Evolutionary conservation across 2,329 filamentous ascomycete species (phyloP).

Genomic region (Penicillium palitans): DNA sequence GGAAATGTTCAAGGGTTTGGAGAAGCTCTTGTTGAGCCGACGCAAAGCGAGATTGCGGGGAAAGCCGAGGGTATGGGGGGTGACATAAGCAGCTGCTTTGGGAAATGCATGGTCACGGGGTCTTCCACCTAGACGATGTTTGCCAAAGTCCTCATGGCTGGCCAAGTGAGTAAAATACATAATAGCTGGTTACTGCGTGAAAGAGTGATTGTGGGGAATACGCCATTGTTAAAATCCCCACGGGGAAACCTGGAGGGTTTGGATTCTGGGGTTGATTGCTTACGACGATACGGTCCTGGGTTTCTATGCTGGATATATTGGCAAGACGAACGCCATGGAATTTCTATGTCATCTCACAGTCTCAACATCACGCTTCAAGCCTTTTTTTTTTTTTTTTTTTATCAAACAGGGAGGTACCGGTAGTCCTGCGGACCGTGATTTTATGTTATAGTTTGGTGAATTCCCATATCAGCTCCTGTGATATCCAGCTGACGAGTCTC

Average conservation of each 20-base stretch:
- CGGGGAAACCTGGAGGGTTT: not conserved
- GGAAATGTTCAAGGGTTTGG: constrained; percentile 11
- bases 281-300: not conserved
- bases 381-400: too few relatives aligned
- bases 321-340: not conserved
- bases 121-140: too few relatives aligned
- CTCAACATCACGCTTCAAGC: not conserved
- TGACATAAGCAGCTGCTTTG: constrained; percentile 13
- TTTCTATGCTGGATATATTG: not conserved
- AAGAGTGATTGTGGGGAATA: too few relatives aligned
- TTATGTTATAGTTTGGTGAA: not conserved
- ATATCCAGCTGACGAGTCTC: not conserved
- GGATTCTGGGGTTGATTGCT: not conserved
- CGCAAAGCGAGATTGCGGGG: constrained; percentile 42
- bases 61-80: constrained; percentile 16
- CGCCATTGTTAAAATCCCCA: too few relatives aligned
- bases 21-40: constrained; percentile 31
- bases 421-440: not conserved
- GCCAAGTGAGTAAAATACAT: not conserved
- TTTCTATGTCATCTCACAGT: not conserved
- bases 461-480: not conserved
- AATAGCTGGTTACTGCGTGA: not conserved
- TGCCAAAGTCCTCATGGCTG: not conserved
- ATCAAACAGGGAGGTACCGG: too few relatives aligned
- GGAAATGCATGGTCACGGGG: not conserved